Base-by-base conservation (phyloP, 257 asterid genomes). In the Plectranthus barbatus region DNA sequence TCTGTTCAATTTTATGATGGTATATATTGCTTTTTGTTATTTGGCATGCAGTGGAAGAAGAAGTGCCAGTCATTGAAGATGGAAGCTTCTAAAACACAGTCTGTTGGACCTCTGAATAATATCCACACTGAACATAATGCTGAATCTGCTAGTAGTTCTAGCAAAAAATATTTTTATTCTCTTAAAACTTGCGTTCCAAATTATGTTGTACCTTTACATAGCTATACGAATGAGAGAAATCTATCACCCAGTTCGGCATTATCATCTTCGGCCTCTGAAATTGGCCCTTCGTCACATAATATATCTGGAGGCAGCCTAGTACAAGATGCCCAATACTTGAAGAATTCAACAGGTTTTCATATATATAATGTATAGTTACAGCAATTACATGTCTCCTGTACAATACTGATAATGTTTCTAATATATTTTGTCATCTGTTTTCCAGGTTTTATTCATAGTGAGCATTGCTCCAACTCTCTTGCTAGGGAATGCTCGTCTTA, bases 91-190 rank as follows among this genome's bases (percentile, higher is more conserved):
- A 79, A 72, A 54, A 81, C 72, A 59, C 79, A 74, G 44, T 51
- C 93, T 61, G 24, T 2, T 70, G 90, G 82, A 71, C 79, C 80
- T 0, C 65, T 50, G 59, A 86, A 83, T 76, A 71, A 92, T 92
- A 92, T 92, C 98, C 97, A 88, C 78, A 84, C 76, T 80, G 83
- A 83, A 78, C 67, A 75, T 67, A 81, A 81, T 81, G 81, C 80
- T 84, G 85, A 79, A 65, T 60, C 69, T 81, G 71, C 76, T 76
- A 79, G 78, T 82, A 75, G 82, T 83, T 83, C 76, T 74, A 70
- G 63, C 58, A 80, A 67, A 70, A 71, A 70, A 81, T 68, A 73
- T 76, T 68, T 68, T 15, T 60, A 74, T 79, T 64, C 76, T 83
- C 57, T 60, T 83, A 68, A 72, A 42, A 57, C 58, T 60, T 69